These are phyloP conservation scores for Chamaecrista fasciculata DNA, from an alignment of 306 rosid species.

Conservation along the genomic window DNA sequence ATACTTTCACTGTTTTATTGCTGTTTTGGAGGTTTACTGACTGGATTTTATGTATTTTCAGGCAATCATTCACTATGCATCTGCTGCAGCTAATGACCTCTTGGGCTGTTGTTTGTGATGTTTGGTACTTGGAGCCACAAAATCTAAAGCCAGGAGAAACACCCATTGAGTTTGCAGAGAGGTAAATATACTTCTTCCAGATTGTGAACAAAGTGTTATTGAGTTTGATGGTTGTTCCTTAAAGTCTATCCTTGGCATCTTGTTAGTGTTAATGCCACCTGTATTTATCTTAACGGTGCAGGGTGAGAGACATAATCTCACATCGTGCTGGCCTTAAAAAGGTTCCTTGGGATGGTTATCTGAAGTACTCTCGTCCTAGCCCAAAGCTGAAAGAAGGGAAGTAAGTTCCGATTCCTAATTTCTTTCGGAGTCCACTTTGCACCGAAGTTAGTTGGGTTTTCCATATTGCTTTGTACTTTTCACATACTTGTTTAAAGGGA, in stretches of 20 bases:
- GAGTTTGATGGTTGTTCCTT: background rate
- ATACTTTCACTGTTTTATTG: background rate
- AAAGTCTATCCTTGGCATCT: constrained; percentile 16
- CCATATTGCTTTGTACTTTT: background rate
- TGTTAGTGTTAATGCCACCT: constrained; percentile 7
- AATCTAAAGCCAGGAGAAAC: constrained; percentile 71
- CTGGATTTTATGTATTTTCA: constrained; percentile 32
- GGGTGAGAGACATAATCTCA: constrained; percentile 78
- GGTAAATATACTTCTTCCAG: constrained; percentile 37
- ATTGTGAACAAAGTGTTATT: background rate
- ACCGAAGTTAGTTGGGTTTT: background rate
- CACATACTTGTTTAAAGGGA: background rate
- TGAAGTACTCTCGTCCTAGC: constrained; percentile 81
- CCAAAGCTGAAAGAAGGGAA: constrained; percentile 72
- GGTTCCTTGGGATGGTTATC: constrained; percentile 95
- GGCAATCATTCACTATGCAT: constrained; percentile 88
- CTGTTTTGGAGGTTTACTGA: constrained; percentile 9
- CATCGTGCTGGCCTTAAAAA: constrained; percentile 72
- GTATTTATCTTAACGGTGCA: constrained; percentile 31
- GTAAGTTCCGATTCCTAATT: constrained; percentile 33
- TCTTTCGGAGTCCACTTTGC: background rate
- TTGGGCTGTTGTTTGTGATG: constrained; percentile 93
- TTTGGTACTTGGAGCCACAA: constrained; percentile 90
- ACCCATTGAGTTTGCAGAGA: constrained; percentile 81
- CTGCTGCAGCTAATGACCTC: constrained; percentile 88